These are phyloP conservation scores for Boletus patriciae DNA, from an alignment of 768 basidiomycete genomes.

Conservation along the genomic window DNA sequence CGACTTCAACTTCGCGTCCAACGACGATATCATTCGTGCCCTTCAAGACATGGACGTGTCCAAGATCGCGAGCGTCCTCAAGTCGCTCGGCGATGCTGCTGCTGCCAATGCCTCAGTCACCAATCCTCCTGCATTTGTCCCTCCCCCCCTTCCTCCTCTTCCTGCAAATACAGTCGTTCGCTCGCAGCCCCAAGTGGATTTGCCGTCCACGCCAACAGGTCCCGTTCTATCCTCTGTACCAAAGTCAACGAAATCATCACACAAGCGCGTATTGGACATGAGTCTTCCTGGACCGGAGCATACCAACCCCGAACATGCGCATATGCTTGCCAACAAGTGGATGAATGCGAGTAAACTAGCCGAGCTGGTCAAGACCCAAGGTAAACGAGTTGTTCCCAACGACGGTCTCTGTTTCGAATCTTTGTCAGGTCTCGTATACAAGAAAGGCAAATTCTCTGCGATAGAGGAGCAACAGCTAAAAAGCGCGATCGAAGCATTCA, in stretches of 20 bases:
- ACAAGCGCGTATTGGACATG: conserved; percentile 45
- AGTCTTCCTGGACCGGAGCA: conserved; percentile 42
- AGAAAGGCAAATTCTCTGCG: conserved; percentile 84
- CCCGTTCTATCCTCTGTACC: conserved; percentile 42
- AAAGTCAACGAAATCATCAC: conserved; percentile 36
- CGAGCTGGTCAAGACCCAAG: conserved; percentile 67
- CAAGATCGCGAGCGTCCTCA: conserved; percentile 67
- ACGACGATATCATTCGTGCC: conserved; percentile 71
- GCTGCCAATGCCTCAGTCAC: conserved; percentile 38
- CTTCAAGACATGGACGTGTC: conserved; percentile 69
- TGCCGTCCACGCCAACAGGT: conserved; percentile 42
- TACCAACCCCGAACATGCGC: conserved; percentile 56
- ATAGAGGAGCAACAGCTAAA: conserved; percentile 69
- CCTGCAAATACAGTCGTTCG: conserved; percentile 28
- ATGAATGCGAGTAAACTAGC: conserved; percentile 65
- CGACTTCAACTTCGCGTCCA: conserved; percentile 50
- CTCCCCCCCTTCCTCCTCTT: conserved; percentile 22
- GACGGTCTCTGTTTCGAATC: neutral
- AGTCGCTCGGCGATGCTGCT: conserved; percentile 60
- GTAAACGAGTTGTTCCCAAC: conserved; percentile 34
- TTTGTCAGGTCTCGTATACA: conserved; percentile 71
- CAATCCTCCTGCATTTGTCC: conserved; percentile 21
- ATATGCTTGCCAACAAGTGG: conserved; percentile 78
- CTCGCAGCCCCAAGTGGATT: conserved; percentile 42
- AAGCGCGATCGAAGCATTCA: conserved; percentile 63